Percentiles rank a stretch among this genome's conserved stretches.
phyloP scores from a whole-genome alignment of 495 filamentous ascomycete genomes.

The Hyaloscypha finlandica region DNA sequence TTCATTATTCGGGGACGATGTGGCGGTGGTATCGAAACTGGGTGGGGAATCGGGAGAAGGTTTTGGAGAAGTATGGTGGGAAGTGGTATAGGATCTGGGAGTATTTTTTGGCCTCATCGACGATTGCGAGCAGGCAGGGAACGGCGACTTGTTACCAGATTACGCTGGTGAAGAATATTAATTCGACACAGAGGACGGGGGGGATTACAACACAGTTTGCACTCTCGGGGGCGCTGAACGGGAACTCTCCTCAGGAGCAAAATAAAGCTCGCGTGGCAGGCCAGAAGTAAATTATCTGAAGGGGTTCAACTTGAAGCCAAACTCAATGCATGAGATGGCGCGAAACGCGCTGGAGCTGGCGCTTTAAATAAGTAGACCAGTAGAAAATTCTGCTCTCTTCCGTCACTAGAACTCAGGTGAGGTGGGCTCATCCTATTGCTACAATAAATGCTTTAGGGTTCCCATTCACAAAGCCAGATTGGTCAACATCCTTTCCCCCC shows the following conservation, averaged over 20 bases:
- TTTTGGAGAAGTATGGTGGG: conserved; percentile 9
- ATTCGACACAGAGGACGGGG: conserved; percentile 89
- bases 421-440: not conserved
- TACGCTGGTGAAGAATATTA: conserved; percentile 92
- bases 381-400: no score
- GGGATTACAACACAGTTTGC: conserved; percentile 75
- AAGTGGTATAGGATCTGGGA: conserved; percentile 80
- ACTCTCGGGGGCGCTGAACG: conserved; percentile 72
- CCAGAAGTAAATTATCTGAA: no score
- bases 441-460: not conserved
- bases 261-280: no score
- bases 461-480: conserved; percentile 48
- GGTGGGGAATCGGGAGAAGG: conserved; percentile 10
- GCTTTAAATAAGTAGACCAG: no score
- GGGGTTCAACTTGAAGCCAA: no score
- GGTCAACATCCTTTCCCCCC: conserved; percentile 51
- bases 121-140: conserved; percentile 90
- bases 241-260: no score
- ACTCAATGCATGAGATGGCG: no score
- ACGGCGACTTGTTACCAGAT: conserved; percentile 94
- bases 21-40: conserved; percentile 16
- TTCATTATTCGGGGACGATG: conserved; percentile 1
- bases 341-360: no score
- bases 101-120: conserved; percentile 89
- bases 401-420: no score